Evolutionary conservation across 73 alveolate genomes (phyloP).

Genomic region (Paramecium sexaurelia): DNA sequence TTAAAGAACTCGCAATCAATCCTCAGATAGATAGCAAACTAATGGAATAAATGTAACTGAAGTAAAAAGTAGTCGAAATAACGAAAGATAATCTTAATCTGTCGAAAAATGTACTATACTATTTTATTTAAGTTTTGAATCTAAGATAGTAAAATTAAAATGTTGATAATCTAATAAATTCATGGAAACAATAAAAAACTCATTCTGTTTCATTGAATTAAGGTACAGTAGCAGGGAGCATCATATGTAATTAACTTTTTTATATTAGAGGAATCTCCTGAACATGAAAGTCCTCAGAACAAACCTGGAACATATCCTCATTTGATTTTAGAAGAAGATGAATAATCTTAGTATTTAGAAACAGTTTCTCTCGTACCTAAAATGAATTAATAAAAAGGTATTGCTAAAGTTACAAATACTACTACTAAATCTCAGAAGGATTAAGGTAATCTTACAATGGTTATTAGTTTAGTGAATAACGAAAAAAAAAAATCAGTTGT

Average conservation of each 20-base stretch:
- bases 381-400: not conserved
- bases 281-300: not conserved
- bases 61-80: not conserved
- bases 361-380: not conserved
- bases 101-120: not conserved
- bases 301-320: not conserved
- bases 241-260: not conserved
- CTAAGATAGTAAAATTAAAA: not conserved
- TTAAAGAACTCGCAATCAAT: not conserved
- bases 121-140: not conserved
- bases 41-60: not conserved
- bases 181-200: constrained; percentile 23
- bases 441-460: not conserved
- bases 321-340: not conserved
- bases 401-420: not conserved
- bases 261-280: constrained; percentile 15
- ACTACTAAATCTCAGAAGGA: not conserved
- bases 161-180: not conserved
- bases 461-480: not conserved
- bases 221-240: not conserved
- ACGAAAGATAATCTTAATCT: not conserved
- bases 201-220: not conserved
- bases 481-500: not conserved
- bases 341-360: not conserved
- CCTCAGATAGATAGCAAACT: constrained; percentile 6